These are phyloP conservation scores for Xylariaceae sp. DNA, from an alignment of 2,329 filamentous ascomycete species.

Conservation along the genomic window DNA sequence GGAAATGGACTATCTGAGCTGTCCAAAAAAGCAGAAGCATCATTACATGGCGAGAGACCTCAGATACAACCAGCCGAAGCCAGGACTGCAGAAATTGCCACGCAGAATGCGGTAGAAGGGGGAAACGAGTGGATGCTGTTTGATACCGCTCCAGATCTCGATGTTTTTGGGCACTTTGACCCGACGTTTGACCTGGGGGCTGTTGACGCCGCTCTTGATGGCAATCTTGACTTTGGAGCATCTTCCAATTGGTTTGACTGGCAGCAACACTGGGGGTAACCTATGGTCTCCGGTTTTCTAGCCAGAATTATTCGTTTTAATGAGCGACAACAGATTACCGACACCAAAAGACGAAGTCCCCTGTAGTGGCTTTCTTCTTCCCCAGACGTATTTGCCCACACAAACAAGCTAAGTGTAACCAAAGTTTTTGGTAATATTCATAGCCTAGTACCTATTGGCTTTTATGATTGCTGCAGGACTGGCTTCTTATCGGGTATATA, in stretches of 20 bases:
- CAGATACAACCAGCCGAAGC: conserved; percentile 10
- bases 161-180: conserved; percentile 61
- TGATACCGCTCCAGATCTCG: conserved; percentile 54
- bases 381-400: background rate
- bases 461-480: no score
- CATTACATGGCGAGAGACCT: conserved; percentile 22
- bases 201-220: conserved; percentile 60
- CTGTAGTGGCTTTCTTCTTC: background rate
- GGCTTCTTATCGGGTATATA: no score
- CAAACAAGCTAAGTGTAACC: background rate
- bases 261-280: conserved; percentile 38
- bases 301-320: background rate
- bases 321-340: background rate
- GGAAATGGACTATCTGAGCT: conserved; percentile 35
- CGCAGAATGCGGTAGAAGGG: conserved; percentile 27
- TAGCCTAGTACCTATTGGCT: no score
- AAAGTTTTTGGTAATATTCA: background rate
- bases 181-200: conserved; percentile 60
- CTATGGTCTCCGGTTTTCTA: background rate
- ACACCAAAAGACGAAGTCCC: background rate
- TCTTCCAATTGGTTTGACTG: conserved; percentile 57
- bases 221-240: conserved; percentile 59
- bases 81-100: conserved; percentile 6
- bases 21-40: conserved; percentile 30
- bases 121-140: conserved; percentile 50